Conservation (phyloP, 1,284 basidiomycete species). For the Ustilago loliicola region DNA sequence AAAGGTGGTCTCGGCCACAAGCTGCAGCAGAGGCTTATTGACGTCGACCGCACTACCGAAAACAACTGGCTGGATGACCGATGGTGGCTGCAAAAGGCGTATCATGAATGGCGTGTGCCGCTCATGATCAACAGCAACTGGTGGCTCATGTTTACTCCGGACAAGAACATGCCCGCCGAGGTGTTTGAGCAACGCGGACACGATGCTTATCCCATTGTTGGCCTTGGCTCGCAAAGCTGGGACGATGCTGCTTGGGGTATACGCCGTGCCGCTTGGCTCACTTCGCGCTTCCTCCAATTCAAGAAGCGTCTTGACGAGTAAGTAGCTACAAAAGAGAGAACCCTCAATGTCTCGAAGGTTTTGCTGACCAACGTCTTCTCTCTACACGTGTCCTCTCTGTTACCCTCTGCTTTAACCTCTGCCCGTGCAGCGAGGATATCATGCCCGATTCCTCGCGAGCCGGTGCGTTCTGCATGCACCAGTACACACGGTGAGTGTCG, state of each 20-base stretch:
- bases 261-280: constrained; percentile 85
- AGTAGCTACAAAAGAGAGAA: constrained; percentile 22
- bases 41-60: constrained; percentile 85
- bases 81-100: constrained; percentile 90
- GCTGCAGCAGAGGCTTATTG: constrained; percentile 85
- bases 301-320: constrained; percentile 79
- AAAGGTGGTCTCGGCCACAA: constrained; percentile 77
- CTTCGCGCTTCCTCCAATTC: constrained; percentile 82
- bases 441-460: constrained; percentile 74
- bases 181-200: constrained; percentile 59
- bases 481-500: constrained; percentile 73
- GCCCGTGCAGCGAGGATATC: constrained; percentile 72
- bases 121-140: constrained; percentile 94
- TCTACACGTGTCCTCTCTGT: neutral
- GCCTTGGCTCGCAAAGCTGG: constrained; percentile 60
- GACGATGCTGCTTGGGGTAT: constrained; percentile 80
- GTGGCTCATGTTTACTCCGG: constrained; percentile 87
- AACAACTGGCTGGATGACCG: constrained; percentile 97
- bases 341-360: neutral
- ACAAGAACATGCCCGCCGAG: constrained; percentile 72
- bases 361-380: constrained; percentile 9
- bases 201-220: constrained; percentile 59
- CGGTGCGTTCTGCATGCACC: constrained; percentile 76
- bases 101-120: constrained; percentile 89
- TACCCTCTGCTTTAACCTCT: neutral